A percentile compares a stretch with the other conserved stretches of the same genome.
phyloP scores from a whole-genome alignment of 768 basidiomycete genomes.

The Kwoniella europaea region DNA sequence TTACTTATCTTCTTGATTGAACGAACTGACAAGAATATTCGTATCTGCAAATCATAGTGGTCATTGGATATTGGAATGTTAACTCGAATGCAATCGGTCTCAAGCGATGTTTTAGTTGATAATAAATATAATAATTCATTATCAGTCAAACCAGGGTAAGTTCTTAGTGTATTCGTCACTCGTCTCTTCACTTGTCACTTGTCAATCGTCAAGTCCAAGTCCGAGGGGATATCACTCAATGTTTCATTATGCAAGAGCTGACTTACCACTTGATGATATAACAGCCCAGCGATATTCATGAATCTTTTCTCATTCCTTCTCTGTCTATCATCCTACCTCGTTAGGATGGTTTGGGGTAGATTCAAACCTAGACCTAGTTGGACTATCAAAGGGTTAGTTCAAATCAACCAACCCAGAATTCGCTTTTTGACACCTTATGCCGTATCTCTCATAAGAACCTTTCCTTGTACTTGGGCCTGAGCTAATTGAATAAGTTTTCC shows the following conservation, averaged over 20 bases:
- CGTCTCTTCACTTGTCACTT: no score
- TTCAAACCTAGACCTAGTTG: conserved; percentile 40
- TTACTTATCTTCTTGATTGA: not conserved
- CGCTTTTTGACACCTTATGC: not conserved
- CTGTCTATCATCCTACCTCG: conserved; percentile 27
- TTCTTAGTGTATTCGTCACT: no score
- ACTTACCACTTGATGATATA: not conserved
- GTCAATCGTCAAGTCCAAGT: no score
- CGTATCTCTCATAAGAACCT: no score
- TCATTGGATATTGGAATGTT: conserved; percentile 26
- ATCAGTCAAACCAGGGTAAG: conserved; percentile 22
- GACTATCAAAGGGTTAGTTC: conserved; percentile 37
- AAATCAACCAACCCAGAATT: not conserved
- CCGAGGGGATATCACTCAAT: no score
- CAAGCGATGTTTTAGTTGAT: not conserved
- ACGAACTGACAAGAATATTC: no score
- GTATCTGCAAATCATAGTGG: conserved; percentile 13
- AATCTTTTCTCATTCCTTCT: conserved; percentile 38
- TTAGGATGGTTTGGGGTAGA: conserved; percentile 26
- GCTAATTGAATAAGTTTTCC: no score
- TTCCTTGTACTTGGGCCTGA: no score
- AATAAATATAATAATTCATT: not conserved
- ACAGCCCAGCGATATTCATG: conserved; percentile 44
- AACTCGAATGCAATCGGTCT: conserved; percentile 6
- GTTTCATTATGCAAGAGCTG: not conserved